Percentiles rank a stretch among this genome's conserved stretches.
phyloP scores from a whole-genome alignment of 2,329 filamentous ascomycete genomes.

The Colletotrichum eleusines region DNA sequence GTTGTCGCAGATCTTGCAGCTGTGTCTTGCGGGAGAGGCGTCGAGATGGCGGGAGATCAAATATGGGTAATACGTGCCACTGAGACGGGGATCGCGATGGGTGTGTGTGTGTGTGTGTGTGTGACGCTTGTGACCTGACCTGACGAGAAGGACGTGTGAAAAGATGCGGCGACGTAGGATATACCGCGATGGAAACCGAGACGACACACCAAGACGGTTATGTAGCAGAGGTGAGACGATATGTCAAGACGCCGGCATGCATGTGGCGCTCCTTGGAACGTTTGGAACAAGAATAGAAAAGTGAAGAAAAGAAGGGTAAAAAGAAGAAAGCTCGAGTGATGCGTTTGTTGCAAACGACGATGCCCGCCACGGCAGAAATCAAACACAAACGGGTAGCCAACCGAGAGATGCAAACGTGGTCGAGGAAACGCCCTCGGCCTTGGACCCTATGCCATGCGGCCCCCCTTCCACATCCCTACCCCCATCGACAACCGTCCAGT shows the following conservation, averaged over 20 bases:
- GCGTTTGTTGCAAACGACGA: neutral
- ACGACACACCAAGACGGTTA: neutral
- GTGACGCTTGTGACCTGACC: neutral
- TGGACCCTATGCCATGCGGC: neutral
- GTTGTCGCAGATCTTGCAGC: neutral
- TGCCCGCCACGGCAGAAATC: slow-evolving; percentile 1
- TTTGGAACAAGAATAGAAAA: neutral
- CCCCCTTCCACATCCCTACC: neutral
- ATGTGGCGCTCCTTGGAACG: neutral
- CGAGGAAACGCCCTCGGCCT: neutral
- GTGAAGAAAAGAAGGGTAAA: neutral
- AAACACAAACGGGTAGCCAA: neutral
- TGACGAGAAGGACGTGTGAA: neutral
- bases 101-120: too few relatives aligned
- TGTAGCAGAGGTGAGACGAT: neutral
- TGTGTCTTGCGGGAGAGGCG: neutral
- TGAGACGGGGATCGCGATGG: neutral
- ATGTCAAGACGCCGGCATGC: neutral
- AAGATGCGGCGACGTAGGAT: neutral
- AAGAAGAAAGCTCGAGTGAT: neutral
- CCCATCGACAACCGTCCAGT: neutral
- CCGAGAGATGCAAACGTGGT: slow-evolving; percentile 1
- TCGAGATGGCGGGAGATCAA: neutral
- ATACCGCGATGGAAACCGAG: neutral
- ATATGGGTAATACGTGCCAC: neutral